phyloP scores from a whole-genome alignment of 2,329 filamentous ascomycete species.

The Cladosporium sp. region DNA sequence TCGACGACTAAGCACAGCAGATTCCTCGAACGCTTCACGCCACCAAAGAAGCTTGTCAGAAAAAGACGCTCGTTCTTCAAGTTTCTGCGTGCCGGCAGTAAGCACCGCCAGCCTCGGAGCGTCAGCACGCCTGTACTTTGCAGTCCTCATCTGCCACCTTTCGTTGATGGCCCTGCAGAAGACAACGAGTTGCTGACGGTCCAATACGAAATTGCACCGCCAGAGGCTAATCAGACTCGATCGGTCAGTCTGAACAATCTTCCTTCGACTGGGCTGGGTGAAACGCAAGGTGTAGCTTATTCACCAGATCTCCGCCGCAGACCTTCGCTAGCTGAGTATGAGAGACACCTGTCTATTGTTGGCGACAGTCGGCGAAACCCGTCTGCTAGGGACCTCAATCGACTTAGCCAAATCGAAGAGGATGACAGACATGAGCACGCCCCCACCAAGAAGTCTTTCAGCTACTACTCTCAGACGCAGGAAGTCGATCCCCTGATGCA shows the following conservation, averaged over 20 bases:
- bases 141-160: background rate
- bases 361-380: constrained; percentile 28
- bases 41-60: constrained; percentile 20
- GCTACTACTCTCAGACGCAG: background rate
- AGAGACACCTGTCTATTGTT: constrained; percentile 23
- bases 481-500: constrained; percentile 25
- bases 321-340: constrained; percentile 24
- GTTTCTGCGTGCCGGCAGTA: constrained; percentile 24
- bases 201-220: constrained; percentile 18
- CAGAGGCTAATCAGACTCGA: background rate
- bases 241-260: constrained; percentile 18
- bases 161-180: constrained; percentile 23
- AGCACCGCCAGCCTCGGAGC: constrained; percentile 21
- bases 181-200: constrained; percentile 20
- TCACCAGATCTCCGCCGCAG: constrained; percentile 11
- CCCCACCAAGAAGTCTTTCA: background rate
- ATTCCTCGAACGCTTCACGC: constrained; percentile 21
- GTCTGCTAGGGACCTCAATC: constrained; percentile 17
- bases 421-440: constrained; percentile 18
- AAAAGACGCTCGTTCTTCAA: constrained; percentile 29
- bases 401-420: constrained; percentile 18
- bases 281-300: background rate
- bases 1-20: constrained; percentile 16
- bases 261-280: background rate
- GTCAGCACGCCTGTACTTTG: constrained; percentile 23